Percentiles rank a stretch among this genome's conserved stretches.
These are phyloP conservation scores for Crucihimalaya himalaica DNA, from an alignment of 345 rosid species.

Conservation along the genomic window DNA sequence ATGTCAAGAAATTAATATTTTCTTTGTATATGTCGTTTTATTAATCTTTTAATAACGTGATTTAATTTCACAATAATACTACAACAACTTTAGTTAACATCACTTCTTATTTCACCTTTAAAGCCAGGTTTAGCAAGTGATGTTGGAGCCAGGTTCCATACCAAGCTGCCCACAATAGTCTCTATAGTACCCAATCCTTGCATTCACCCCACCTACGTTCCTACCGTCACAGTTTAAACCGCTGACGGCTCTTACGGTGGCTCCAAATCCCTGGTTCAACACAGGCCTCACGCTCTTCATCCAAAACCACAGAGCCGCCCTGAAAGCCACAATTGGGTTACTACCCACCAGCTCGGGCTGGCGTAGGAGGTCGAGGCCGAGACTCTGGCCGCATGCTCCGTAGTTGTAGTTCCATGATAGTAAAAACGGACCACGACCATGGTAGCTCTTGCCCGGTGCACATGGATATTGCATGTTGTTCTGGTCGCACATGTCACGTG, in stretches of 20 bases:
- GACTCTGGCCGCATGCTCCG: conserved; percentile 48
- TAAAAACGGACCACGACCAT: conserved; percentile 60
- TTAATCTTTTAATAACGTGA: not conserved
- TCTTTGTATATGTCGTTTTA: not conserved
- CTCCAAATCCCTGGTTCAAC: conserved; percentile 53
- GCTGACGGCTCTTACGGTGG: conserved; percentile 51
- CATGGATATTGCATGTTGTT: conserved; percentile 54
- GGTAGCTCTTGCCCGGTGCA: conserved; percentile 48
- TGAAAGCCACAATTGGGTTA: conserved; percentile 47
- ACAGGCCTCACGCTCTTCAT: conserved; percentile 48
- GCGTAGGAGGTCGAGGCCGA: conserved; percentile 41
- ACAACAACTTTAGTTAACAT: not conserved
- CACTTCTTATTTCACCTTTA: not conserved
- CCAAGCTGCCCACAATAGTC: conserved; percentile 48
- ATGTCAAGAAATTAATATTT: not conserved
- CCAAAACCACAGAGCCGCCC: conserved; percentile 61
- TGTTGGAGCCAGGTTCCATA: conserved; percentile 39
- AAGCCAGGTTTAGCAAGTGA: conserved; percentile 35
- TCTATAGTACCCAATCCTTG: conserved; percentile 41
- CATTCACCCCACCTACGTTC: conserved; percentile 36
- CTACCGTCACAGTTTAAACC: conserved; percentile 49
- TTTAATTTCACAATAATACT: not conserved
- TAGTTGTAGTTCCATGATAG: conserved; percentile 61
- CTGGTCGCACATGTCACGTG: conserved; percentile 44
- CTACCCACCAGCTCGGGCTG: conserved; percentile 51